Conservation (phyloP, 768 basidiomycete species). For the Suillus weaverae region DNA sequence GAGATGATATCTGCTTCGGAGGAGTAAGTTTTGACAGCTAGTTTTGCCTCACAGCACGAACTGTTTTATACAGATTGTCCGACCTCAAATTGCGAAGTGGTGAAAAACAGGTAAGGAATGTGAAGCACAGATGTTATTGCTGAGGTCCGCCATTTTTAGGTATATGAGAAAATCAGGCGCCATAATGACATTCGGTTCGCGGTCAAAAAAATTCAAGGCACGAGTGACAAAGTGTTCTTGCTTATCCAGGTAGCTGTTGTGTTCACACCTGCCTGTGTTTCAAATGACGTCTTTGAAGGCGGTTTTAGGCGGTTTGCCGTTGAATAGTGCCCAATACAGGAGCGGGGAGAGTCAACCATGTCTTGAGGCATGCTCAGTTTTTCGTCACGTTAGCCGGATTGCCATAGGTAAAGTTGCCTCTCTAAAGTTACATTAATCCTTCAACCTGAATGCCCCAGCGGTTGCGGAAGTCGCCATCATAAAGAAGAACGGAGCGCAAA, state of each 20-base stretch:
- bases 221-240: conserved; percentile 77
- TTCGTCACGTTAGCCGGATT: conserved; percentile 76
- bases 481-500: conserved; percentile 61
- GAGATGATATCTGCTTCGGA: conserved; percentile 64
- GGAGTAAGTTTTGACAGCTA: conserved; percentile 48
- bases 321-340: conserved; percentile 70
- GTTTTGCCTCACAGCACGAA: background rate
- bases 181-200: conserved; percentile 82
- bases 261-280: background rate
- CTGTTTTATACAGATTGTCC: conserved; percentile 48
- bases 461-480: conserved; percentile 75
- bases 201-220: conserved; percentile 66
- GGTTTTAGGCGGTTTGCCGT: conserved; percentile 66
- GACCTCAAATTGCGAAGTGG: conserved; percentile 70
- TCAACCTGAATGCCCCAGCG: conserved; percentile 43
- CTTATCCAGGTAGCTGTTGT: conserved; percentile 63
- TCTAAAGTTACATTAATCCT: conserved; percentile 7
- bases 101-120: conserved; percentile 62
- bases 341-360: conserved; percentile 67
- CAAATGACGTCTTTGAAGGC: conserved; percentile 46
- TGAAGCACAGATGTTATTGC: background rate
- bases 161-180: conserved; percentile 65
- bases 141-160: conserved; percentile 24
- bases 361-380: conserved; percentile 68
- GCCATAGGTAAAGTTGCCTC: conserved; percentile 53